These are phyloP conservation scores for Drechslerella dactyloides DNA, from an alignment of 2,329 filamentous ascomycete species.

Conservation along the genomic window DNA sequence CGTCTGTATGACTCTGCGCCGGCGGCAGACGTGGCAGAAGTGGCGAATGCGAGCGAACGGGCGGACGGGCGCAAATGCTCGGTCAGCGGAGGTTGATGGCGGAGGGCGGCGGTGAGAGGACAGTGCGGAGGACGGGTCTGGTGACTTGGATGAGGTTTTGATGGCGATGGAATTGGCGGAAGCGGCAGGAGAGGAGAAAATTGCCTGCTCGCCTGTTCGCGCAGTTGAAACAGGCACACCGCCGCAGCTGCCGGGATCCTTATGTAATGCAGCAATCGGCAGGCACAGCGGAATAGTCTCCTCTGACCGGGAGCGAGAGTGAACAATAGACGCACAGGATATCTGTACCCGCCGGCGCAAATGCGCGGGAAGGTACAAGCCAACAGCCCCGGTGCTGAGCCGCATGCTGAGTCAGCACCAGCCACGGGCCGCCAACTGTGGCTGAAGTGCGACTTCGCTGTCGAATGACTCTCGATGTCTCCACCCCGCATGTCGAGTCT, in stretches of 20 bases:
- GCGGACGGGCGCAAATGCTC: not conserved
- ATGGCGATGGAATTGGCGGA: constrained; percentile 34
- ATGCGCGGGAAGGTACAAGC: not conserved
- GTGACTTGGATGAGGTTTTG: not conserved
- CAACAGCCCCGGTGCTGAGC: not conserved
- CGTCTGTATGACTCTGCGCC: not conserved
- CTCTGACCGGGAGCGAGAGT: no score
- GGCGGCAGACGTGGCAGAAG: constrained; percentile 12
- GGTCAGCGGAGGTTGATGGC: constrained; percentile 11
- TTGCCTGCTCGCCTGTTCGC: constrained; percentile 19
- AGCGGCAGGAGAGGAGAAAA: constrained; percentile 31
- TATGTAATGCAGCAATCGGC: constrained; percentile 1
- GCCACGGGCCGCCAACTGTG: not conserved
- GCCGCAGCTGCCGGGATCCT: not conserved
- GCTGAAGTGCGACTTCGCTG: constrained; percentile 13
- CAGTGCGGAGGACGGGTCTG: not conserved
- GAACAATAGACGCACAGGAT: no score
- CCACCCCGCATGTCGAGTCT: not conserved
- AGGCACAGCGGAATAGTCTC: not conserved
- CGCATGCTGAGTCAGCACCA: not conserved
- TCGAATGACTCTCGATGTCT: not conserved
- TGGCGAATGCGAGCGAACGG: constrained; percentile 1
- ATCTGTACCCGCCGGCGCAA: not conserved
- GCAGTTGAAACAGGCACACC: constrained; percentile 20
- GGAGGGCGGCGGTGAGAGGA: constrained; percentile 2